Base-by-base conservation (phyloP, 1,284 basidiomycete genomes). In the Melampsora medusae region DNA sequence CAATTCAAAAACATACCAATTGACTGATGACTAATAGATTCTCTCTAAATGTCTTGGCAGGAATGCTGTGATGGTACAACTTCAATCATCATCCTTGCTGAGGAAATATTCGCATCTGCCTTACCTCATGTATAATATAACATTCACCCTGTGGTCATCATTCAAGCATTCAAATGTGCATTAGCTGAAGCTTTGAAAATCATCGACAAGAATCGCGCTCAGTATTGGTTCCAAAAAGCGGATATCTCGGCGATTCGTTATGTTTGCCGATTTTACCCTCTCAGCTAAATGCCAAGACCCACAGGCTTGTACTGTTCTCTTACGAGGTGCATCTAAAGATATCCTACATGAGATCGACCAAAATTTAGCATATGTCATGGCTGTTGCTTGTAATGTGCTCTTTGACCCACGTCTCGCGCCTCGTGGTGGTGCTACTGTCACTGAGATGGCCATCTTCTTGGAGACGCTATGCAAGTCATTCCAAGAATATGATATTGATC, bases 81-180 rank as follows among this genome's bases (percentile, higher is more conserved):
- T 28, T 72, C 12, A 67, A 48, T 61, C 66, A 74, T 66, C 53
- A 78, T 48, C 35, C 1, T 81, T 94, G 96, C 95, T 67, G 95
- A 95, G n/a, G 95, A 98, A 84, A 97, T 98, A 78, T 90, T 98
- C n/a, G 95, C 94, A 0, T 93, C 97, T 82, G 95, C 93, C 0
- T 86, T 97, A 4, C 88, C 92, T 14, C 90, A 96, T 80, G 89
- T 99, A 50, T 93, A 98, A 84, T 90, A 95, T 80, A 92, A 94
- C 85, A 96, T 98, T 80, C 96, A 99, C 85, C 97, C 95, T 3
- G 96, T 99, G 78, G 93, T 98, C 79, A 98, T 99, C 86, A 99
- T 99, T 84, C 91, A 92, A 16, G 95, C 96, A 0, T 97, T 96
- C 86, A 97, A 97, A 86, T 91, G 92, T 81, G 96, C 96, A 0